Base-by-base conservation (phyloP, 2,329 filamentous ascomycete species). In the Nemania sp. region DNA sequence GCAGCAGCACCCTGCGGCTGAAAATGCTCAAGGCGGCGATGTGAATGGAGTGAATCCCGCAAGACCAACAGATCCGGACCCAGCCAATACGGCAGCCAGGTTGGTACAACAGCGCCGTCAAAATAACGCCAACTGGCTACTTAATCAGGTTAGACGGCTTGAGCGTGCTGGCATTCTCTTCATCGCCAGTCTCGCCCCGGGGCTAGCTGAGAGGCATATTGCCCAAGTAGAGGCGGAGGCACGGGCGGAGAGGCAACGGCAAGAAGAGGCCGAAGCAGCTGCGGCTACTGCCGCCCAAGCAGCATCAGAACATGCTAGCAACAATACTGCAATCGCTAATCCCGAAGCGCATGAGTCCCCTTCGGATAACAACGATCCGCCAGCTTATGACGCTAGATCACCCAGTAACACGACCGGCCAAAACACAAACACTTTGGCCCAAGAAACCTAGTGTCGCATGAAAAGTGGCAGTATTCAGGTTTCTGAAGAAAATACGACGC, bases 131-230 rank as follows among this genome's bases (percentile, higher is more conserved):
- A 82, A 81, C 54, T 85, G 86, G 84, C 72, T 88, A 5, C 74
- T 84, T 68, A 78, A 83, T 58, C 85, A 86, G 64, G 77, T 86
- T 5, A 82, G 88, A 64, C 81, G 87, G 11, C 73, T 88, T 6
- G 88, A 91, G 77, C 84, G 89, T 69, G 86, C 88, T 20, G 82
- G 86, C 0, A 82, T 91, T 18, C 80, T 91, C 26, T 91, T 91
- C 73, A 80, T 91, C 24, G 89, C 89, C 22, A 91, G 89, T 75
- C 85, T 91, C 68, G 87, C 89, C 1, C 89, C 89, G 0, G 89
- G 89, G 10, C 84, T 91, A 26, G 88, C 88, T 0, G 89, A 91
- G 78, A 81, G 88, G 56, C 89, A 91, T 69, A 90, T 91, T 68
- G 86, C 85, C 26, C 83, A 86, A 52, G 77, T 88, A 2, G 86